Evolutionary conservation across 352 stramenopile species (phyloP).

Genomic region (Phytophthora pini): DNA sequence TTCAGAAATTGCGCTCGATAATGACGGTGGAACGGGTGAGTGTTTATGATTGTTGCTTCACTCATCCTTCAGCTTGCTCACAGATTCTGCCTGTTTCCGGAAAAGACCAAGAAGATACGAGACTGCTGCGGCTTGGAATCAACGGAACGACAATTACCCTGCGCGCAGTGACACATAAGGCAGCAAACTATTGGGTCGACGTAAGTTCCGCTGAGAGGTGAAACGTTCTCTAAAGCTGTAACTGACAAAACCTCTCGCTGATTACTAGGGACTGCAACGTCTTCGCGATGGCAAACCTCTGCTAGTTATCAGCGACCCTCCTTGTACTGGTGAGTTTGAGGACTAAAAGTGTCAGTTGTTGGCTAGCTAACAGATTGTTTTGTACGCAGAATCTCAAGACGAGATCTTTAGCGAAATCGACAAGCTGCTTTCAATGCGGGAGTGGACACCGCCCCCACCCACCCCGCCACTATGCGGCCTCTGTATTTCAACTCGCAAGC

Average conservation of each 20-base stretch:
- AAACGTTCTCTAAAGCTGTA: neutral
- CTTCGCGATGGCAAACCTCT: constrained; percentile 57
- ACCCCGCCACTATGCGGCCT: constrained; percentile 45
- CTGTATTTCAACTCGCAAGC: constrained; percentile 31
- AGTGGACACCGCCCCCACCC: constrained; percentile 55
- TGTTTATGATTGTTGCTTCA: neutral
- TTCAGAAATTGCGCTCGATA: constrained; percentile 56
- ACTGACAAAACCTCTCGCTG: constrained; percentile 2
- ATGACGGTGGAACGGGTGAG: constrained; percentile 34
- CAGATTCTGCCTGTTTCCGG: neutral
- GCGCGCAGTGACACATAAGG: constrained; percentile 69
- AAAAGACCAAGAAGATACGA: constrained; percentile 42
- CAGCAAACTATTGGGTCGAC: constrained; percentile 74
- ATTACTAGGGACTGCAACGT: constrained; percentile 49
- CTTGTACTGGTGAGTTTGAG: constrained; percentile 45
- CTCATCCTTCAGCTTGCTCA: neutral
- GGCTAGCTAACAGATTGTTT: neutral
- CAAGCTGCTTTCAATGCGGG: constrained; percentile 57
- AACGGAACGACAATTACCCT: constrained; percentile 74
- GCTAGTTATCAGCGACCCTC: constrained; percentile 49
- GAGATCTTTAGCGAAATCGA: constrained; percentile 82
- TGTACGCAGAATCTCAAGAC: constrained; percentile 65
- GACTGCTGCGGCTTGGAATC: constrained; percentile 64
- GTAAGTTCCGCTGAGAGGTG: constrained; percentile 27
- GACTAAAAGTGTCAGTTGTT: neutral